Conservation (phyloP, 1,284 basidiomycete species). For the Rhodofomes roseus region DNA sequence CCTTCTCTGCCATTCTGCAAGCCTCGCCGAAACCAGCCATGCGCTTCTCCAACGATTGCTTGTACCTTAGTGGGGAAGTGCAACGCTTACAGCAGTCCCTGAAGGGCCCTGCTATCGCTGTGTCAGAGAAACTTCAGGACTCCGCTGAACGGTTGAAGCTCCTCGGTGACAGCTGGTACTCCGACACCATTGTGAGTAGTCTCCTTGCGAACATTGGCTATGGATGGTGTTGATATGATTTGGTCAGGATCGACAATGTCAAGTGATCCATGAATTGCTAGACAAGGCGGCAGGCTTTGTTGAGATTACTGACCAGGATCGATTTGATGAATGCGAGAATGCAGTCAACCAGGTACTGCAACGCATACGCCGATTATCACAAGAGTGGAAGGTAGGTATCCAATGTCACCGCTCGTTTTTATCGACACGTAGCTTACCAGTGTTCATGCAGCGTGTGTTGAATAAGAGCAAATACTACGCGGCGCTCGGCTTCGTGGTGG, state of each 20-base stretch:
- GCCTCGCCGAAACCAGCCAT: slow-evolving; percentile 61
- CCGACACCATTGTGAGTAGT: slow-evolving; percentile 58
- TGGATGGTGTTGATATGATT: neutral
- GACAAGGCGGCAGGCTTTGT: slow-evolving; percentile 69
- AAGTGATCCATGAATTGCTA: slow-evolving; percentile 43
- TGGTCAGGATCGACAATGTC: slow-evolving; percentile 40
- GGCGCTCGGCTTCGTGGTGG: slow-evolving; percentile 73
- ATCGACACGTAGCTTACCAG: too few relatives aligned
- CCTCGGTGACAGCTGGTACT: slow-evolving; percentile 63
- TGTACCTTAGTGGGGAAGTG: slow-evolving; percentile 59
- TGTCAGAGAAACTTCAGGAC: slow-evolving; percentile 48
- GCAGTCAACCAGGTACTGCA: slow-evolving; percentile 67
- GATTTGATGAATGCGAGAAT: slow-evolving; percentile 74
- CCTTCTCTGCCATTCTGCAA: slow-evolving; percentile 49
- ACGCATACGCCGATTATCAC: slow-evolving; percentile 61
- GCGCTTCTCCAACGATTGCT: slow-evolving; percentile 85
- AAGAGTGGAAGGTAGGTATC: slow-evolving; percentile 72
- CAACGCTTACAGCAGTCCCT: slow-evolving; percentile 32
- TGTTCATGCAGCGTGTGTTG: slow-evolving; percentile 44
- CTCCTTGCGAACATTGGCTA: slow-evolving; percentile 2
- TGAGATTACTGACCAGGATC: slow-evolving; percentile 71
- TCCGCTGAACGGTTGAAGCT: slow-evolving; percentile 44
- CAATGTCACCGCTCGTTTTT: too few relatives aligned
- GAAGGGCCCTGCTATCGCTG: slow-evolving; percentile 21
- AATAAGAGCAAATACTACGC: slow-evolving; percentile 63